Evolutionary conservation across 768 basidiomycete species (phyloP).

Genomic region (Epithele typhae): DNA sequence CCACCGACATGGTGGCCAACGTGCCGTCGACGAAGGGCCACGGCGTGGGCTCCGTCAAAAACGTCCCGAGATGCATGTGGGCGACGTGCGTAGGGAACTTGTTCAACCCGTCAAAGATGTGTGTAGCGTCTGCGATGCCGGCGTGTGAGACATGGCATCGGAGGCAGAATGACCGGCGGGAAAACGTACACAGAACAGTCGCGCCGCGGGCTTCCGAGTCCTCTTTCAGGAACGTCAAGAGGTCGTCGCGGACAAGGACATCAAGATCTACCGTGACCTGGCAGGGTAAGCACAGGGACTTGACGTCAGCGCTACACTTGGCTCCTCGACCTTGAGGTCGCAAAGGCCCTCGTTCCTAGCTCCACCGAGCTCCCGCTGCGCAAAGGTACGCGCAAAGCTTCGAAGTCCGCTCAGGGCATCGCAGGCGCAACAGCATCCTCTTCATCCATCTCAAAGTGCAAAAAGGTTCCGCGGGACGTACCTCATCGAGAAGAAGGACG

Average conservation of each 20-base stretch:
- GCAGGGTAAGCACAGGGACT: background rate
- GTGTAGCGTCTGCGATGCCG: conserved; percentile 75
- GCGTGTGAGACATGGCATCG: background rate
- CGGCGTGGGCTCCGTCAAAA: conserved; percentile 58
- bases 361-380: too few species aligned
- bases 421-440: too few species aligned
- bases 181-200: conserved; percentile 75
- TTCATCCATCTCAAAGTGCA: background rate
- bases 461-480: conserved; percentile 26
- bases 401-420: too few species aligned
- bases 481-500: conserved; percentile 90
- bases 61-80: conserved; percentile 84
- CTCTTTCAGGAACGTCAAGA: conserved; percentile 81
- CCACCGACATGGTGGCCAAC: conserved; percentile 4
- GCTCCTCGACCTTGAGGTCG: too few species aligned
- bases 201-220: conserved; percentile 80
- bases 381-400: too few species aligned
- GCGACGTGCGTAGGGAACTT: conserved; percentile 91
- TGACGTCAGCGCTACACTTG: background rate
- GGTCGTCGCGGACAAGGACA: conserved; percentile 86
- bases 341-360: too few species aligned
- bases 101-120: conserved; percentile 92
- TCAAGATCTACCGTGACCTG: conserved; percentile 97
- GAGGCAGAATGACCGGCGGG: conserved; percentile 2
- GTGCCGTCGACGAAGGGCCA: conserved; percentile 55